Conservation (phyloP, 441 rosid species). For the Mallotus repandus region DNA sequence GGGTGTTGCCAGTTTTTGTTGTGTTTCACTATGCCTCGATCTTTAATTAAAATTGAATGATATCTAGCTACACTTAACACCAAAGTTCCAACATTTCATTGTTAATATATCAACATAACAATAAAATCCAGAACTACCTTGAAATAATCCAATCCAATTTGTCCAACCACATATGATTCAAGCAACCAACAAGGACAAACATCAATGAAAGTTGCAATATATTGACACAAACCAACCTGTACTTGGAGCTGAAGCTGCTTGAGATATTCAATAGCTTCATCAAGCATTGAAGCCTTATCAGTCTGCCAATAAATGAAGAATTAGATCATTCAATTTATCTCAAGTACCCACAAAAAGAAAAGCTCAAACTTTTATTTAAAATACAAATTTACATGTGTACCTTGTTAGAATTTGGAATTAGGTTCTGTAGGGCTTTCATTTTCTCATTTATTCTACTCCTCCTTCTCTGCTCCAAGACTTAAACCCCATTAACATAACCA, state of each 20-base stretch:
- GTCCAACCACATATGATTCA: too few relatives aligned
- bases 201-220: too few relatives aligned
- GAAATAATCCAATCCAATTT: too few relatives aligned
- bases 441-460: conserved; percentile 90
- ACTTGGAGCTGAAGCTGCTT: conserved; percentile 85
- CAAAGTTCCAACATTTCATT: too few relatives aligned
- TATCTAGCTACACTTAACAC: too few relatives aligned
- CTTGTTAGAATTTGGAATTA: conserved; percentile 89
- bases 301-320: conserved; percentile 40
- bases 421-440: conserved; percentile 84
- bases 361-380: not conserved
- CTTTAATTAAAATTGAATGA: too few relatives aligned
- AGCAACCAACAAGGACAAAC: too few relatives aligned
- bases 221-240: conserved; percentile 48
- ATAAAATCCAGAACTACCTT: too few relatives aligned
- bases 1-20: too few relatives aligned
- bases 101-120: too few relatives aligned
- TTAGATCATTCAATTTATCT: conserved; percentile 1
- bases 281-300: conserved; percentile 80
- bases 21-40: too few relatives aligned
- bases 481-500: not conserved
- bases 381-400: conserved; percentile 26
- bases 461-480: conserved; percentile 50
- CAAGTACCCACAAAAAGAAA: not conserved
- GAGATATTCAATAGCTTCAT: conserved; percentile 72